These are phyloP conservation scores for Hericium rajendrae DNA, from an alignment of 768 basidiomycete genomes.

Conservation along the genomic window DNA sequence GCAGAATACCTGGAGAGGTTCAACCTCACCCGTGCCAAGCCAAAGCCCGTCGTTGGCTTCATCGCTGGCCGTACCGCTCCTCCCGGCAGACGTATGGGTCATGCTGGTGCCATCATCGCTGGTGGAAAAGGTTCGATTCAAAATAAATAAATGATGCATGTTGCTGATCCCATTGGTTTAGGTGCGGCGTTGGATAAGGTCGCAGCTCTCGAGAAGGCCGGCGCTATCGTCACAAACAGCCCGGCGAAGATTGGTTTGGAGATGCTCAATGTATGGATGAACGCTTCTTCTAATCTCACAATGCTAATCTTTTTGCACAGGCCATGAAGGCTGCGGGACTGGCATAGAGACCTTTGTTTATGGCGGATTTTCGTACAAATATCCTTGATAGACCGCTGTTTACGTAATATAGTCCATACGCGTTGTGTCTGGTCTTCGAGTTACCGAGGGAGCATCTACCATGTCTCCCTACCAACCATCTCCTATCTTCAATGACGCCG, in stretches of 20 bases:
- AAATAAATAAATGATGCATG: too few species aligned
- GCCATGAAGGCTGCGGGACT: slow-evolving; percentile 74
- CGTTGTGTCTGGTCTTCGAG: neutral
- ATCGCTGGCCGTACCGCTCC: slow-evolving; percentile 98
- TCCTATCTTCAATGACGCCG: slow-evolving; percentile 47
- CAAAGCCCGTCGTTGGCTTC: slow-evolving; percentile 96
- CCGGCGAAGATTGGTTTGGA: slow-evolving; percentile 89
- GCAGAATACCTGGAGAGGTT: slow-evolving; percentile 90
- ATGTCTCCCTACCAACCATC: slow-evolving; percentile 25
- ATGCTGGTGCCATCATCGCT: slow-evolving; percentile 95
- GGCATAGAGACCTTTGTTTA: slow-evolving; percentile 30
- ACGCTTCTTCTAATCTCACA: slow-evolving; percentile 5
- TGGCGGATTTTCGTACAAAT: slow-evolving; percentile 11
- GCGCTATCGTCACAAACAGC: slow-evolving; percentile 88
- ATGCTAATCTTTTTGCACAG: slow-evolving; percentile 26
- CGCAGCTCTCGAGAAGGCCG: slow-evolving; percentile 79
- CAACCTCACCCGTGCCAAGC: slow-evolving; percentile 79
- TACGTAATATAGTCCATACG: slow-evolving; percentile 28
- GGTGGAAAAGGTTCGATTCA: slow-evolving; percentile 78
- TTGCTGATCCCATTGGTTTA: neutral
- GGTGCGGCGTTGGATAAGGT: slow-evolving; percentile 94
- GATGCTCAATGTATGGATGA: slow-evolving; percentile 71
- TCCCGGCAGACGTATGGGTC: slow-evolving; percentile 96
- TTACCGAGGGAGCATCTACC: slow-evolving; percentile 4
- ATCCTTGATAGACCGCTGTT: slow-evolving; percentile 13